phyloP scores from a whole-genome alignment of 164 flowering plant species.

The Tinospora cordifolia region DNA sequence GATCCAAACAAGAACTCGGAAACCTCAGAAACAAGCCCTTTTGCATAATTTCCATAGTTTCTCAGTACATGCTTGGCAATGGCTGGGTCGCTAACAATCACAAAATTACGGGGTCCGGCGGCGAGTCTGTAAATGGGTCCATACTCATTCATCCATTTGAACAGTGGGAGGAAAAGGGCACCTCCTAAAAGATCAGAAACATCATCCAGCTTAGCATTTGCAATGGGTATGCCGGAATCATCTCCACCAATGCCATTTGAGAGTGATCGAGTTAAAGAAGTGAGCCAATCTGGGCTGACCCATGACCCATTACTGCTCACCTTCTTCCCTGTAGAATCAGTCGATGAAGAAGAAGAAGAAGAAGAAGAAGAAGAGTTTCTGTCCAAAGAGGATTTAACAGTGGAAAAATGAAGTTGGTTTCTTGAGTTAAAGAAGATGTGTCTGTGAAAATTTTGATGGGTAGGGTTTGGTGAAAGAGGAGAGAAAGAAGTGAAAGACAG shows the following conservation, averaged over 20 bases:
- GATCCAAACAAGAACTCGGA: constrained; percentile 90
- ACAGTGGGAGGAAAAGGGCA: constrained; percentile 78
- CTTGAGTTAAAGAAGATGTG: constrained; percentile 6
- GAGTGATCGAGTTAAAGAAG: constrained; percentile 48
- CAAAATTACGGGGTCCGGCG: constrained; percentile 81
- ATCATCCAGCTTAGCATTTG: constrained; percentile 75
- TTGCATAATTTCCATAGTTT: constrained; percentile 72
- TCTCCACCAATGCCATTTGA: constrained; percentile 22
- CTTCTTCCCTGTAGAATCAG: constrained; percentile 1
- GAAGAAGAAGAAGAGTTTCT: constrained; percentile 11
- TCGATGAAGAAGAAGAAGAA: constrained; percentile 7
- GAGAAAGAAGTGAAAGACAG: constrained; percentile 14
- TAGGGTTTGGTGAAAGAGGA: not conserved
- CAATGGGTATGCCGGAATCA: constrained; percentile 77
- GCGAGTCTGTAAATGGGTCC: constrained; percentile 86
- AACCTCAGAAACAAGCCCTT: constrained; percentile 86
- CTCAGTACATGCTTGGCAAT: constrained; percentile 84
- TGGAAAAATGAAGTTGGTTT: constrained; percentile 7
- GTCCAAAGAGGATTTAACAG: constrained; percentile 27
- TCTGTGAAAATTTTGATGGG: constrained; percentile 11
- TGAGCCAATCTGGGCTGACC: constrained; percentile 94
- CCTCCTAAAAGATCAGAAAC: constrained; percentile 86
- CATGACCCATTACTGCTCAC: constrained; percentile 37
- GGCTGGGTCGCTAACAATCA: constrained; percentile 82
- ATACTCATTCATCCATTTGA: constrained; percentile 76